phyloP scores from a whole-genome alignment of 257 asterid species.

The Solanum sitiens region DNA sequence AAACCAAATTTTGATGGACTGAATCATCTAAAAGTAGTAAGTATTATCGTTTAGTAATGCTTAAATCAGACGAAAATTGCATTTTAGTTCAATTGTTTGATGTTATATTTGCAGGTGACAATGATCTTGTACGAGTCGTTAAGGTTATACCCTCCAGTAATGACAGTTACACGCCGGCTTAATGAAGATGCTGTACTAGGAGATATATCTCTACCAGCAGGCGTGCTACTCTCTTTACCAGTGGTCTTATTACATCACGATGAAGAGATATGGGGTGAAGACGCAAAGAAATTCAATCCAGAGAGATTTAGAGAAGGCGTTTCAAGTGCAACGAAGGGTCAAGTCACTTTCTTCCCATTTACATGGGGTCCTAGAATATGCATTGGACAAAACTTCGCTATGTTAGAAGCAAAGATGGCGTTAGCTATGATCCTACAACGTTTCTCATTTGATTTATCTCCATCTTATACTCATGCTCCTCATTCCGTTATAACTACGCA shows the following conservation, averaged over 20 bases:
- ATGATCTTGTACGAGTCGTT: neutral
- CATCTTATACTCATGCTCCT: slow-evolving; percentile 19
- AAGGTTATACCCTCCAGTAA: neutral
- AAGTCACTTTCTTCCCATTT: slow-evolving; percentile 14
- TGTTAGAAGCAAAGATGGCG: neutral
- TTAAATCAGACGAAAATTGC: no score
- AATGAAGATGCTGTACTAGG: neutral
- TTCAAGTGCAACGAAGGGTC: neutral
- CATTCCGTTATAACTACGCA: neutral
- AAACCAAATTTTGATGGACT: slow-evolving; percentile 15
- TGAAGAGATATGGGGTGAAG: neutral
- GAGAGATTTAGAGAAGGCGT: neutral
- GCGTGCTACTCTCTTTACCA: neutral
- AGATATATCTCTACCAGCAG: neutral
- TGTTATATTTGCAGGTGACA: neutral
- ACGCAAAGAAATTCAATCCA: neutral
- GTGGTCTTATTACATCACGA: neutral
- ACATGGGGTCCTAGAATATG: slow-evolving; percentile 26
- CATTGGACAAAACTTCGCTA: neutral
- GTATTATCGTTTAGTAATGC: neutral
- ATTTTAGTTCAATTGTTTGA: neutral
- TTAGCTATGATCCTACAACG: neutral
- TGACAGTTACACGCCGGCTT: neutral
- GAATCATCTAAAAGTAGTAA: slow-evolving; percentile 22
- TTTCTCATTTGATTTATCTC: neutral